phyloP scores from a whole-genome alignment of 495 filamentous ascomycete species.

The Penicillium egyptiacum region DNA sequence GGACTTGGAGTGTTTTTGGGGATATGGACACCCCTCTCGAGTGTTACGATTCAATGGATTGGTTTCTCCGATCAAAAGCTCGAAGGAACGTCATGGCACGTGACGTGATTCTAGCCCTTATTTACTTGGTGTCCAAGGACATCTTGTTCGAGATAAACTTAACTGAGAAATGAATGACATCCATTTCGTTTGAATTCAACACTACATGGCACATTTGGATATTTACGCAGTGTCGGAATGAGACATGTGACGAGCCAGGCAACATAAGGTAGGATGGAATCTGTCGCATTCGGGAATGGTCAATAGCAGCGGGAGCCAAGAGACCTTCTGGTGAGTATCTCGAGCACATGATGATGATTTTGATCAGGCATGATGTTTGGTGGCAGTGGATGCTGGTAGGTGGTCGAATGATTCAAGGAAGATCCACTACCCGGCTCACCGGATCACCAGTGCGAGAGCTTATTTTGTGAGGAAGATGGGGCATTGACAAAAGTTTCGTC shows the following conservation, averaged over 20 bases:
- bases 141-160: background rate
- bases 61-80: conserved; percentile 9
- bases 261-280: background rate
- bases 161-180: background rate
- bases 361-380: background rate
- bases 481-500: background rate
- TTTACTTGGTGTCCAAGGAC: background rate
- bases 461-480: background rate
- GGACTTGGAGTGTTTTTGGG: background rate
- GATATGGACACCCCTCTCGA: background rate
- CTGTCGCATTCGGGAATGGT: conserved; percentile 9
- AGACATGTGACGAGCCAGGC: too few relatives aligned
- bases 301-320: background rate
- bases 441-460: background rate
- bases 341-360: background rate
- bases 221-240: background rate
- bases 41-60: conserved; percentile 6
- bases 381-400: background rate
- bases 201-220: background rate
- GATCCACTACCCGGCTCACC: background rate
- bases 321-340: background rate
- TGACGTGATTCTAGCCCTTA: conserved; percentile 10
- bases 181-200: background rate
- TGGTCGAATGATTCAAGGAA: background rate
- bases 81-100: conserved; percentile 30